Base-by-base conservation (phyloP, 345 rosid species). In the Brassica carinata region DNA sequence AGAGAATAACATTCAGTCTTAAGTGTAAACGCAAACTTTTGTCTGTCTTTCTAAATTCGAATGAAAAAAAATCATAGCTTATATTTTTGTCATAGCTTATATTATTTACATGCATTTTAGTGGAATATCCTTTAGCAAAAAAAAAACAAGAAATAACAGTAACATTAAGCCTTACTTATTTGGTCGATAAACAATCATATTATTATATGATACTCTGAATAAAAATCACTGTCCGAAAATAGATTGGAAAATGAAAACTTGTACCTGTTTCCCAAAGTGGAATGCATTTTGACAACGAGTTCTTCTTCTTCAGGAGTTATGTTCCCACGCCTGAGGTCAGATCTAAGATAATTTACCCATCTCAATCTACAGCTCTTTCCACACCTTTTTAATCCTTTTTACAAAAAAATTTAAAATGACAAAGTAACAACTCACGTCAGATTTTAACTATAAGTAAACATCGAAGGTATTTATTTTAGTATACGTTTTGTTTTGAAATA, bases 341-440 rank as follows among this genome's bases (percentile, higher is more conserved):
- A 65, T 85, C 87, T 87, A 69, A 94, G 75, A 81, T 94, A 92
- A 64, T 94, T 94, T 63, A 91, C 87, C 98, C 98, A 94, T 80
- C 98, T 83, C 77, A 94, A 82, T 78, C 97, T 82, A 85, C 98
- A 94, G 69, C 98, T 92, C 83, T 92, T 94, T 27, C 97, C 98
- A 29, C 98, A 94, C 82, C 98, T 90, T 69, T 88, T 77, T 53
- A 94, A 80, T 27, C 98, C 98, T 64, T 77, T 69, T 45, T 29
- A 26, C 34, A 53, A 19, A 2, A 0, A 23, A 13, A 23, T 0
- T 23, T 18, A 17, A 14, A 57, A 26, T 64, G 13, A 69, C 2
- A 45, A 55, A 34, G 26, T n/a, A 61, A 1, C 11, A 67, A 3
- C 7, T 18, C 13, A 71, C 3, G 18, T 62, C 71, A 67, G 36